A percentile compares a stretch with the other conserved stretches of the same genome.
These are phyloP conservation scores for Trichoderma pleuroti DNA, from an alignment of 2,329 filamentous ascomycete species.

Conservation along the genomic window DNA sequence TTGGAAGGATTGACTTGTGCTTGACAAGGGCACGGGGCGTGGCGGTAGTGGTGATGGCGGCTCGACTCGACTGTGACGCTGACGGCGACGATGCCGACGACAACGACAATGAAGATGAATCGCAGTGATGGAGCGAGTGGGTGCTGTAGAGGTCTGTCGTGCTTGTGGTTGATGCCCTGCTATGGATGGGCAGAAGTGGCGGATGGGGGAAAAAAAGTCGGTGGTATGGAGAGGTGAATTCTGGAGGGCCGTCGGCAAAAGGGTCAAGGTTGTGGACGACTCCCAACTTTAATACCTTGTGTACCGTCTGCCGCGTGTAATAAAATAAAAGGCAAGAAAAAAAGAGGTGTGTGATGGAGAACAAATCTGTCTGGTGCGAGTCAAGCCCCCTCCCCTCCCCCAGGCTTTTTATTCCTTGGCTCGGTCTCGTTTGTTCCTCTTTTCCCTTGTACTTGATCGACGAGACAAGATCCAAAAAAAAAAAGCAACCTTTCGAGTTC, in stretches of 20 bases:
- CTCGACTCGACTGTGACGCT: neutral
- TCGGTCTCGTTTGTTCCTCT: neutral
- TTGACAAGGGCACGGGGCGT: neutral
- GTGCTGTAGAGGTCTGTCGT: neutral
- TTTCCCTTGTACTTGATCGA: neutral
- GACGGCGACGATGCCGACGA: neutral
- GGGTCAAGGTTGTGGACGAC: neutral
- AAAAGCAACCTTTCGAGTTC: neutral
- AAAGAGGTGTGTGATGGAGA: neutral
- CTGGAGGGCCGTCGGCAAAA: neutral
- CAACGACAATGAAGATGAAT: neutral
- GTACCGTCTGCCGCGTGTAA: neutral
- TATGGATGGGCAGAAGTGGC: neutral
- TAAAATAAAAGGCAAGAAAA: neutral
- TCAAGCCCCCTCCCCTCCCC: conserved; percentile 13
- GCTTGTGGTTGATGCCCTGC: neutral
- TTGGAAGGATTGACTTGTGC: neutral
- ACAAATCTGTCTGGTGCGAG: neutral
- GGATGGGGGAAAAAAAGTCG: neutral
- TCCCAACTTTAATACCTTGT: conserved; percentile 7
- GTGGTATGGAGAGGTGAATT: neutral
- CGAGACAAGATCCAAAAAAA: neutral
- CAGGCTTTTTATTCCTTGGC: neutral
- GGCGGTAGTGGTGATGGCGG: neutral
- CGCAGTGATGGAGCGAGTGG: neutral